A percentile compares a stretch with the other conserved stretches of the same genome.
Conservation (phyloP, 2,329 filamentous ascomycete genomes). For the Metarhizium sp. region DNA sequence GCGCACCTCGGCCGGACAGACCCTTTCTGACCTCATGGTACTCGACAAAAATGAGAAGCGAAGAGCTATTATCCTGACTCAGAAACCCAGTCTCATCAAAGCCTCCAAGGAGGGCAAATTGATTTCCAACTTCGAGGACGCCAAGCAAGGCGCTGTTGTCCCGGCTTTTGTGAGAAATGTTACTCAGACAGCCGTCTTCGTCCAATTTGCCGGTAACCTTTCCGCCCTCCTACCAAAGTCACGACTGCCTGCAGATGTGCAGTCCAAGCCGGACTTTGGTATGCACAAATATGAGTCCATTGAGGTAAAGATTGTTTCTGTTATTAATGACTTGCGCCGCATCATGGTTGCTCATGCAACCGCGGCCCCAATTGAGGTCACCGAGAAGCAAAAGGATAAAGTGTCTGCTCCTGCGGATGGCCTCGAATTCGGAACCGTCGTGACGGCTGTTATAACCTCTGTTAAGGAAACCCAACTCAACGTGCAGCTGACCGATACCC, state of each 20-base stretch:
- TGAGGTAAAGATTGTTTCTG: conserved; percentile 58
- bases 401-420: conserved; percentile 49
- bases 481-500: conserved; percentile 65
- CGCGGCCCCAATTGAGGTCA: conserved; percentile 36
- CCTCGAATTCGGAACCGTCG: conserved; percentile 60
- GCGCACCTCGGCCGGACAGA: conserved; percentile 77
- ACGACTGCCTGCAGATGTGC: conserved; percentile 62
- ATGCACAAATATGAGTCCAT: conserved; percentile 69
- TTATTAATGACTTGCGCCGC: conserved; percentile 60
- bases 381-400: conserved; percentile 24
- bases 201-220: conserved; percentile 75
- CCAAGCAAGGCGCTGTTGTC: conserved; percentile 58
- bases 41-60: conserved; percentile 77
- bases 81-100: conserved; percentile 74
- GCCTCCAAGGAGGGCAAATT: conserved; percentile 65
- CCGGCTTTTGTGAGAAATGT: conserved; percentile 81
- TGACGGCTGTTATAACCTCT: conserved; percentile 70
- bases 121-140: conserved; percentile 61
- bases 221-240: conserved; percentile 73
- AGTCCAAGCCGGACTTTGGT: conserved; percentile 64
- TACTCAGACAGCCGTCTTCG: conserved; percentile 69
- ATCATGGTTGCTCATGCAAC: conserved; percentile 50
- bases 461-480: conserved; percentile 90
- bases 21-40: conserved; percentile 70
- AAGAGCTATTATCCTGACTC: conserved; percentile 65